phyloP scores from a whole-genome alignment of 257 asterid genomes.

The Salvia rosmarinus region DNA sequence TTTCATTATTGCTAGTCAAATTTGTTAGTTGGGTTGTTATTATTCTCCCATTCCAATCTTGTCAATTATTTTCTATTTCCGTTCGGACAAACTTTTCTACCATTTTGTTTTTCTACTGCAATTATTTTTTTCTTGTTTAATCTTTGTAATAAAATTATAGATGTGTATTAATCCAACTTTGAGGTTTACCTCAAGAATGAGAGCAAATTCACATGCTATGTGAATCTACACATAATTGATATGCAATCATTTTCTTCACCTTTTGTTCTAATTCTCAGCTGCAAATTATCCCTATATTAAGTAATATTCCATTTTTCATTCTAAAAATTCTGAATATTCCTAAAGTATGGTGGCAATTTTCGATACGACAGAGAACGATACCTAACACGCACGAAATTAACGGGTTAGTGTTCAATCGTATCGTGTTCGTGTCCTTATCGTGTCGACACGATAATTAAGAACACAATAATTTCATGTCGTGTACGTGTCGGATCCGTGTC shows the following conservation, averaged over 20 bases:
- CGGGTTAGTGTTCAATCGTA: too few species aligned
- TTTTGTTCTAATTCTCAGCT: not conserved
- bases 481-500: too few species aligned
- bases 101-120: not conserved
- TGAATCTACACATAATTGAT: not conserved
- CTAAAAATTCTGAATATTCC: conserved; percentile 25
- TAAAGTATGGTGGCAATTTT: too few species aligned
- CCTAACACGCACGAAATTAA: too few species aligned
- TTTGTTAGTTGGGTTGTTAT: conserved; percentile 39
- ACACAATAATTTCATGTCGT: too few species aligned
- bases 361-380: too few species aligned
- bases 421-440: too few species aligned
- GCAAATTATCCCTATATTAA: not conserved
- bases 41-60: conserved; percentile 28
- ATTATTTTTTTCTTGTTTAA: not conserved
- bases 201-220: not conserved
- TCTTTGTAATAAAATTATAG: not conserved
- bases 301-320: conserved; percentile 6
- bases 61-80: not conserved
- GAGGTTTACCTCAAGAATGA: not conserved
- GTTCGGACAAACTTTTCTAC: not conserved
- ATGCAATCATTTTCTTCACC: not conserved
- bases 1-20: conserved; percentile 38
- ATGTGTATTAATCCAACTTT: not conserved
- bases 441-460: too few species aligned